phyloP scores from a whole-genome alignment of 1,139 yeast species.

The Pichia sp. region DNA sequence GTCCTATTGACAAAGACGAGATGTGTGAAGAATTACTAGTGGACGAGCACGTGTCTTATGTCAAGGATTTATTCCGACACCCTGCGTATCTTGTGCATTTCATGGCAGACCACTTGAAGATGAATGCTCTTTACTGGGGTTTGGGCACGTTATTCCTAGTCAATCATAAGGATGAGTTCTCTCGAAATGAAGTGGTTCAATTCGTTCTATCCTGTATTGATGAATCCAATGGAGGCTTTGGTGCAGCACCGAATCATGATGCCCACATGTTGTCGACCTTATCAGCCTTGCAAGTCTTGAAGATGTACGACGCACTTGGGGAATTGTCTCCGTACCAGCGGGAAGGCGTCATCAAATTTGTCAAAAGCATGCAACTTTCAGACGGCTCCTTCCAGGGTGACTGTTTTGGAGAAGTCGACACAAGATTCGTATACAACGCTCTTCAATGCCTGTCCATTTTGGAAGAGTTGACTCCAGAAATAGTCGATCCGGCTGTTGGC shows the following conservation, averaged over 20 bases:
- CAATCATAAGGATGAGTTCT: conserved; percentile 54
- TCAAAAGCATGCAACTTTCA: conserved; percentile 54
- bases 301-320: conserved; percentile 60
- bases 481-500: conserved; percentile 61
- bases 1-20: too few relatives aligned
- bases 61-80: conserved; percentile 46
- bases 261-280: conserved; percentile 84
- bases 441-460: conserved; percentile 68
- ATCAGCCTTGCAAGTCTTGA: conserved; percentile 77
- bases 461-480: conserved; percentile 55
- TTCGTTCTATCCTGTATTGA: conserved; percentile 73
- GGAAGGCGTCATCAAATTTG: conserved; percentile 41
- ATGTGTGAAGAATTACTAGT: conserved; percentile 6
- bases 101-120: conserved; percentile 82
- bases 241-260: conserved; percentile 86
- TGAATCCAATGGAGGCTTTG: conserved; percentile 69
- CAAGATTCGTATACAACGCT: conserved; percentile 84
- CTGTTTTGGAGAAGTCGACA: conserved; percentile 84
- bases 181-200: conserved; percentile 54
- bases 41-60: conserved; percentile 51
- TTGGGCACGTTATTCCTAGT: conserved; percentile 67
- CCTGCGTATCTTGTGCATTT: conserved; percentile 71
- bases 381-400: conserved; percentile 92
- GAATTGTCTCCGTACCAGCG: conserved; percentile 30
- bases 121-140: conserved; percentile 97